Percentiles rank a stretch among this genome's conserved stretches.
Conservation (phyloP, 2,329 filamentous ascomycete species). For the Verticillium klebahnii region DNA sequence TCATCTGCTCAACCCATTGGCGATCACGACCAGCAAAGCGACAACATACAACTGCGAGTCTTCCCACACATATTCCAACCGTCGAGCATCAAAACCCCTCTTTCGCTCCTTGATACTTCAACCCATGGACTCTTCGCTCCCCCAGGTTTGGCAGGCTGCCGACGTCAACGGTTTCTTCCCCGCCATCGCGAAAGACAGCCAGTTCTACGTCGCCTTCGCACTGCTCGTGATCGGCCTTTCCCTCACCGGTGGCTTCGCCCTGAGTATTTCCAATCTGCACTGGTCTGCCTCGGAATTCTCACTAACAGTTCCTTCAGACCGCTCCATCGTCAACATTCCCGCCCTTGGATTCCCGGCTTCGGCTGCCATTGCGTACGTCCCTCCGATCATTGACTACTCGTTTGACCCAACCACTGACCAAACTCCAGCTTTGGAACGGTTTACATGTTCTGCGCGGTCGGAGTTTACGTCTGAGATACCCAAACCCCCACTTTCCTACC, state of each 20-base stretch:
- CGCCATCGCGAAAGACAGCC: slow-evolving; percentile 71
- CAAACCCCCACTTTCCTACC: slow-evolving; percentile 18
- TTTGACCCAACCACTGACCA: background rate
- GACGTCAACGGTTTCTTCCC: slow-evolving; percentile 82
- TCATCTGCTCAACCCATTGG: background rate
- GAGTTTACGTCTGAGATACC: slow-evolving; percentile 87
- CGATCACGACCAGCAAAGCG: background rate
- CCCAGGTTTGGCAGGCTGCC: slow-evolving; percentile 83
- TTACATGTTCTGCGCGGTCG: slow-evolving; percentile 98
- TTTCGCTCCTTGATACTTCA: background rate
- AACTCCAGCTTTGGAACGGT: slow-evolving; percentile 77
- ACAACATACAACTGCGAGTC: background rate
- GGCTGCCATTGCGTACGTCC: slow-evolving; percentile 77
- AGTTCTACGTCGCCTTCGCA: slow-evolving; percentile 76
- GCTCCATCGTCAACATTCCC: slow-evolving; percentile 71
- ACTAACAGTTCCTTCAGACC: slow-evolving; percentile 53
- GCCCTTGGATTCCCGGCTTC: slow-evolving; percentile 82
- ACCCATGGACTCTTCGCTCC: slow-evolving; percentile 75
- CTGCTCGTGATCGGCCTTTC: slow-evolving; percentile 69
- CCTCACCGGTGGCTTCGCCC: slow-evolving; percentile 73
- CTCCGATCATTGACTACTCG: slow-evolving; percentile 5
- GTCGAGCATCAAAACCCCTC: background rate
- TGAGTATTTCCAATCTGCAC: slow-evolving; percentile 58
- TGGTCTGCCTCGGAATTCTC: background rate
- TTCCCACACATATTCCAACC: background rate